Conservation (phyloP, 768 basidiomycete genomes). For the Podaxis pistillaris region DNA sequence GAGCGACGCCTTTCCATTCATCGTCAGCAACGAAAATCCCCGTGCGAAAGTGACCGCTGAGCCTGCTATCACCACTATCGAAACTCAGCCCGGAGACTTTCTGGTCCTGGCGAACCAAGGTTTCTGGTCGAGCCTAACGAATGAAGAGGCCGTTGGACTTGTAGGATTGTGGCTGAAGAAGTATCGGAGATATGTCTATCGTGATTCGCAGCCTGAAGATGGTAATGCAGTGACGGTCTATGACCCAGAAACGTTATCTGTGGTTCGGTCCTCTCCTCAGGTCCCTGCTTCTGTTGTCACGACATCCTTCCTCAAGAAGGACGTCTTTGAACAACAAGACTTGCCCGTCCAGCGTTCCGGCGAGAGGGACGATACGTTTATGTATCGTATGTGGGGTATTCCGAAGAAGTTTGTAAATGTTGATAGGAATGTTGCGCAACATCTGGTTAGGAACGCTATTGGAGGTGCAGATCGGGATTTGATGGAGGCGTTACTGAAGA, state of each 20-base stretch:
- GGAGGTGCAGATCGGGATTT: constrained; percentile 49
- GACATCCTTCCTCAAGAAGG: constrained; percentile 3
- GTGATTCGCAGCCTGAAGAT: not conserved
- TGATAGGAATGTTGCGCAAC: constrained; percentile 44
- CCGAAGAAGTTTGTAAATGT: constrained; percentile 39
- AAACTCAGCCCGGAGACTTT: constrained; percentile 49
- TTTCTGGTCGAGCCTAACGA: constrained; percentile 53
- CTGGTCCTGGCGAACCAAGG: constrained; percentile 55
- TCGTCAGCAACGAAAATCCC: not conserved
- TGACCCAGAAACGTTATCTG: constrained; percentile 6
- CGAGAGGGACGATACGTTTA: constrained; percentile 28
- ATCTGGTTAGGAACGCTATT: constrained; percentile 53
- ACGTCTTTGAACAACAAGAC: constrained; percentile 17
- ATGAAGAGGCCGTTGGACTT: constrained; percentile 51
- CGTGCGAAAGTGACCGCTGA: constrained; percentile 28
- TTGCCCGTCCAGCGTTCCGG: constrained; percentile 31
- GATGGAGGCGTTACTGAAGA: constrained; percentile 35
- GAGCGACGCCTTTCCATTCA: constrained; percentile 26
- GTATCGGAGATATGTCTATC: constrained; percentile 15
- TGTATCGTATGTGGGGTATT: constrained; percentile 35
- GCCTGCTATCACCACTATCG: constrained; percentile 45
- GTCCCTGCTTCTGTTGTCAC: not conserved
- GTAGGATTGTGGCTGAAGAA: constrained; percentile 27
- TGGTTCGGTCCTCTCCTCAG: not conserved
- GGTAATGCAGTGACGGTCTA: not conserved